Percentiles rank a stretch among this genome's conserved stretches.
Evolutionary conservation across 2,329 filamentous ascomycete species (phyloP).

Genomic region (Aspergillus viridinutans): DNA sequence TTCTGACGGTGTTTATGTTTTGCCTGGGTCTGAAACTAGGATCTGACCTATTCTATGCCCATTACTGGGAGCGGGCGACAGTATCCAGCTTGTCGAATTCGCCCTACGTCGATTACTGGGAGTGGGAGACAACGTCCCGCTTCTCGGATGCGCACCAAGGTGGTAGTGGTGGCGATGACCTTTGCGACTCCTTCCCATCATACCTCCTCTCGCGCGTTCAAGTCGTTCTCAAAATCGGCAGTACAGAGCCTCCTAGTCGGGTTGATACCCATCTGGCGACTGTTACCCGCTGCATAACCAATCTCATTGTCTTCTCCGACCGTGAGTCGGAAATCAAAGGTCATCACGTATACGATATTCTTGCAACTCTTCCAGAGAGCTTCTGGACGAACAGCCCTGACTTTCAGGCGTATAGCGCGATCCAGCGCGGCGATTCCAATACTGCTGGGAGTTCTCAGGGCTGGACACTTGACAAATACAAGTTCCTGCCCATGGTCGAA

Average conservation of each 20-base stretch:
- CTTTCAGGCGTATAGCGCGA: slow-evolving; percentile 41
- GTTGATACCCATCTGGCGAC: neutral
- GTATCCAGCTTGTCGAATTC: too few species aligned
- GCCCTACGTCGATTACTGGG: neutral
- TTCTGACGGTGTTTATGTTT: neutral
- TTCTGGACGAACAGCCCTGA: slow-evolving; percentile 36
- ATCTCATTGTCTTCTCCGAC: neutral
- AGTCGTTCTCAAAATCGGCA: neutral
- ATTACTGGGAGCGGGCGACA: neutral
- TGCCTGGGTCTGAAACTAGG: neutral
- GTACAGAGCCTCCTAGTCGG: neutral
- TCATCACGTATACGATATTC: slow-evolving; percentile 44
- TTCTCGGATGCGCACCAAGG: neutral
- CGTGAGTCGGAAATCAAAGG: slow-evolving; percentile 29
- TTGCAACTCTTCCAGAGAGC: slow-evolving; percentile 43
- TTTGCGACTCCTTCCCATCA: neutral
- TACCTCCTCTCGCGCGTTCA: neutral
- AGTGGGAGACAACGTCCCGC: neutral
- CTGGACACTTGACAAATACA: slow-evolving; percentile 56
- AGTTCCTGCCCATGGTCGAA: slow-evolving; percentile 55
- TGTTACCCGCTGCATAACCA: neutral
- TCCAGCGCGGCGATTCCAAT: slow-evolving; percentile 33
- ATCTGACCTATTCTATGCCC: neutral
- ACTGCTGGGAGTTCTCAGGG: slow-evolving; percentile 35
- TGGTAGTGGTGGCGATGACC: neutral